phyloP scores from a whole-genome alignment of 345 rosid genomes.

The Microcos paniculata region DNA sequence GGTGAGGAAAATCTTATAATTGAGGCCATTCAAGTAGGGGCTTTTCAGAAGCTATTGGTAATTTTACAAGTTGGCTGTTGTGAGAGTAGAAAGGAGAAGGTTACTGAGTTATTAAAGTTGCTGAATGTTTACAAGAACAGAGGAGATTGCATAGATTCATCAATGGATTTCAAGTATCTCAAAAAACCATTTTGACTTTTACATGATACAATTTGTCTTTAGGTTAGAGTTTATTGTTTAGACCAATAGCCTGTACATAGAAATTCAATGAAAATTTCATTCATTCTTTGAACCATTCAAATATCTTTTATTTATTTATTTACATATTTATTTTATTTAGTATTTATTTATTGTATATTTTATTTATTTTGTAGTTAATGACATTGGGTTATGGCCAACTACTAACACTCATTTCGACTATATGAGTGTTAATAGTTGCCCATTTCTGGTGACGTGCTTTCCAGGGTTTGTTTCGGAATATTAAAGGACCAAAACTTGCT shows the following conservation, averaged over 20 bases:
- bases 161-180: conserved; percentile 67
- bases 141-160: conserved; percentile 57
- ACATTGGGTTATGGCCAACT: no score
- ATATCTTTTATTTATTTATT: no score
- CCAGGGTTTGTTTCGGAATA: no score
- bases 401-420: no score
- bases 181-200: conserved; percentile 58
- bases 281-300: background rate
- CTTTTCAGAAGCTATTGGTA: conserved; percentile 73
- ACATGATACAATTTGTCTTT: background rate
- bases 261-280: conserved; percentile 1
- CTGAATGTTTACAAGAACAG: conserved; percentile 51
- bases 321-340: no score
- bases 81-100: conserved; percentile 63
- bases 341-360: no score
- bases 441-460: no score
- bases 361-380: no score
- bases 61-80: conserved; percentile 77
- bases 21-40: conserved; percentile 72
- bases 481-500: background rate
- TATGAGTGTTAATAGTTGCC: no score
- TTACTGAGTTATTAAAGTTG: conserved; percentile 54
- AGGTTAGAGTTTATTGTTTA: background rate
- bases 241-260: background rate
- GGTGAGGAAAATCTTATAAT: conserved; percentile 30